Evolutionary conservation across 1,284 basidiomycete genomes (phyloP).

Genomic region (Trichosporon sp.): DNA sequence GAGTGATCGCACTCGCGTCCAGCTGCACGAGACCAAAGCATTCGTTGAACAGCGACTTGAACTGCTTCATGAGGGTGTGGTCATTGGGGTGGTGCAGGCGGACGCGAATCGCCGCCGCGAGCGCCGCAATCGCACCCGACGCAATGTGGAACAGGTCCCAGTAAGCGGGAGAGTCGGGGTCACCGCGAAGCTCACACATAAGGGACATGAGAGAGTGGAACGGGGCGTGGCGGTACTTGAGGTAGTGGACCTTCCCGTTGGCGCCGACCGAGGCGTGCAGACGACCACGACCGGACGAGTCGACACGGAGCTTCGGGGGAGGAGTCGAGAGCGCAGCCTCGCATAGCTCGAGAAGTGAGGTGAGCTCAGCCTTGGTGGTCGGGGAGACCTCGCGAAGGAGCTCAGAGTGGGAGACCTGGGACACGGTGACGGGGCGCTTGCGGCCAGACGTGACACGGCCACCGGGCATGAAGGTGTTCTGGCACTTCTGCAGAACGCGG

Average conservation of each 20-base stretch:
- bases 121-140: constrained; percentile 26
- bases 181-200: constrained; percentile 45
- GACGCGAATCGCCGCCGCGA: constrained; percentile 22
- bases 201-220: constrained; percentile 51
- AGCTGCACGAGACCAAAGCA: constrained; percentile 21
- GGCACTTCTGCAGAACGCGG: constrained; percentile 47
- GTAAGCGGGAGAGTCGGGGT: constrained; percentile 43
- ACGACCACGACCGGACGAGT: constrained; percentile 26
- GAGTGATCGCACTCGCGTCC: neutral
- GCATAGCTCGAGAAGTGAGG: constrained; percentile 50
- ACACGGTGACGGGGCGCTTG: constrained; percentile 54
- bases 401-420: constrained; percentile 44
- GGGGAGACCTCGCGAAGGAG: constrained; percentile 48
- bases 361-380: constrained; percentile 40
- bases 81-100: neutral
- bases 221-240: constrained; percentile 54
- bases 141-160: constrained; percentile 46
- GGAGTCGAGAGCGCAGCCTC: constrained; percentile 43
- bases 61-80: constrained; percentile 8
- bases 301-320: constrained; percentile 24
- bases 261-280: constrained; percentile 32
- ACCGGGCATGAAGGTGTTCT: constrained; percentile 51
- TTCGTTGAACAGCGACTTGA: constrained; percentile 25
- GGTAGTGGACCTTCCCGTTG: constrained; percentile 43
- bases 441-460: constrained; percentile 42